Evolutionary conservation across 1,139 yeast genomes (phyloP), one percentile per base, ranked within the genome.

Genomic region (Debaryomycetaceae sp.): DNA sequence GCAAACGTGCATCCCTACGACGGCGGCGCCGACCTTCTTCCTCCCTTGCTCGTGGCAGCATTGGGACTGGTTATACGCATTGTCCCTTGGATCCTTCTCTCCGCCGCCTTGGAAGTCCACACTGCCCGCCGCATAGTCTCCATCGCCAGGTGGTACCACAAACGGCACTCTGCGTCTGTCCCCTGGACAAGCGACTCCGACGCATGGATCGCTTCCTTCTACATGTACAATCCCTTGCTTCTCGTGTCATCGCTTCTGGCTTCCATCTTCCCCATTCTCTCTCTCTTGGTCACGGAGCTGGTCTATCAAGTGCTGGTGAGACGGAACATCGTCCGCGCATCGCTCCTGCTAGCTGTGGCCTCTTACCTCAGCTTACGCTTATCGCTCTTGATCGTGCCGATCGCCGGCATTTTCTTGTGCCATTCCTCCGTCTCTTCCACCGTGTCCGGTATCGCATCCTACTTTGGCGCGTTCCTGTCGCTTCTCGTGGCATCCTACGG

Each of bases 11-110:
- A 77, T 34, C 73, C 87, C 4, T 87, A 86, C 44, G 74, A 73
- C 35, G 94, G 95, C 13, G 94, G 95, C 2, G 77, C 83, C 19
- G 83, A 80, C 27, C 92, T 86, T 49, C 93, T 85, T 45, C 68
- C 93, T 4, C 95, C 95, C 1, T 48, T 87, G 21, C 45, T 82
- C 25, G 65, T 83, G 30, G 57, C 65, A 4, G 39, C 73, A 8
- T 58, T 79, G 37, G 58, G 62, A 19, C 35, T 61, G 3, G 36
- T 74, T 13, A 39, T 51, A 25, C 40, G 45, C 15, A 47, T 61
- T 3, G 34, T 43, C 21, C 39, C 29, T 3, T 40, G 39, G 22
- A 33, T 42, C 16, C 27, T 32, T 4, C 27, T 44, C 5, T 22
- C 14, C 20, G 30, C 36, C 15, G 16, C 13, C 7, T 36, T 39